A percentile compares a stretch with the other conserved stretches of the same genome.
These are phyloP conservation scores for Parasitella parasitica DNA, from an alignment of 371 early-diverging fungal genomes.

Conservation along the genomic window DNA sequence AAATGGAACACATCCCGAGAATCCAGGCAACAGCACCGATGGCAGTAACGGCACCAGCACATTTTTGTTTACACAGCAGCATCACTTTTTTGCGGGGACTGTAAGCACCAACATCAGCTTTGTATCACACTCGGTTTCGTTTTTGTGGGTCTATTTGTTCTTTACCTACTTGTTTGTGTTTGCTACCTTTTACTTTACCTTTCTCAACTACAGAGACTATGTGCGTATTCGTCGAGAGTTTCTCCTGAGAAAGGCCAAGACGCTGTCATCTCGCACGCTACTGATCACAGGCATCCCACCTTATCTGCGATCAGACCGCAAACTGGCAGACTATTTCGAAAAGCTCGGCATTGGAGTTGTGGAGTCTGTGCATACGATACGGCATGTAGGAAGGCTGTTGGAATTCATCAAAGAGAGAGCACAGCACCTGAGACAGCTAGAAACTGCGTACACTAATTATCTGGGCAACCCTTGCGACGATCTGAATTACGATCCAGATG, in stretches of 20 bases:
- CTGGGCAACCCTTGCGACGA: conserved; percentile 52
- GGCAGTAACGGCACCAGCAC: background rate
- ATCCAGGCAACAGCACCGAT: conserved; percentile 15
- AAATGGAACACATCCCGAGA: conserved; percentile 27
- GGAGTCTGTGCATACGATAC: conserved; percentile 58
- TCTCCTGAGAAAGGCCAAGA: conserved; percentile 48
- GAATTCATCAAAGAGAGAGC: conserved; percentile 49
- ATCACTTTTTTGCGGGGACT: conserved; percentile 4
- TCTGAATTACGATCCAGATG: conserved; percentile 38
- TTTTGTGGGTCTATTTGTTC: conserved; percentile 56
- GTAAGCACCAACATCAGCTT: background rate
- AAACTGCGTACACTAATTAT: conserved; percentile 42
- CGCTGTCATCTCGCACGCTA: conserved; percentile 57
- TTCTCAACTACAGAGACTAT: conserved; percentile 62
- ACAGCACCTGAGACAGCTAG: conserved; percentile 40
- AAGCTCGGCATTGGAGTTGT: conserved; percentile 57
- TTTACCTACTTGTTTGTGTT: conserved; percentile 67
- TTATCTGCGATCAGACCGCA: conserved; percentile 47
- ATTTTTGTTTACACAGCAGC: background rate
- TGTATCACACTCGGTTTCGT: conserved; percentile 28
- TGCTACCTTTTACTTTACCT: conserved; percentile 59
- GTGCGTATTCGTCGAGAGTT: conserved; percentile 55
- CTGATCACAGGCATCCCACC: conserved; percentile 63
- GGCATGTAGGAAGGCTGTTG: conserved; percentile 53
- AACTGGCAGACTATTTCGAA: conserved; percentile 60